Conservation (phyloP, 495 filamentous ascomycete species). For the Talaromyces ruber region DNA sequence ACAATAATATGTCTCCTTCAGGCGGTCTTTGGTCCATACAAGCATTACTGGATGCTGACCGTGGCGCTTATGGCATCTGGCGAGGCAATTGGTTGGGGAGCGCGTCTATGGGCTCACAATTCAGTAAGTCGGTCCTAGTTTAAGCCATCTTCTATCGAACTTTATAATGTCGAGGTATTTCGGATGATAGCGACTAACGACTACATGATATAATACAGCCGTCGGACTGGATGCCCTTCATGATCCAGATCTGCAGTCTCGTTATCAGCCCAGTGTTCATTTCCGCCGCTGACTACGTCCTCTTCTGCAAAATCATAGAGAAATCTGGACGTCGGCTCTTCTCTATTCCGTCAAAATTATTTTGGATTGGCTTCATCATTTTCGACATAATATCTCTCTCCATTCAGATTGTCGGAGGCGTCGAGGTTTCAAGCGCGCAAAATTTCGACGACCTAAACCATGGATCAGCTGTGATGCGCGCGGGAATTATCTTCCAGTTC, state of each 20-base stretch:
- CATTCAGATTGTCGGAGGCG: not conserved
- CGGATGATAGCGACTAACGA: not conserved
- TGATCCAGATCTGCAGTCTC: not conserved
- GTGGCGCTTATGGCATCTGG: not conserved
- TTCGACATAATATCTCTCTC: not conserved
- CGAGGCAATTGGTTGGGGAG: not conserved
- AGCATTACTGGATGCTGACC: not conserved
- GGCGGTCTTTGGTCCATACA: not conserved
- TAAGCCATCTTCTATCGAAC: not conserved
- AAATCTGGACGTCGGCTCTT: not conserved
- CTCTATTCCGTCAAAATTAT: not conserved
- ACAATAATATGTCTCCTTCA: conserved; percentile 13
- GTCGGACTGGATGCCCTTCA: not conserved
- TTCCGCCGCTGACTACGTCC: not conserved
- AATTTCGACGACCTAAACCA: not conserved
- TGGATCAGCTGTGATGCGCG: not conserved
- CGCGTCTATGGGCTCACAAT: not conserved
- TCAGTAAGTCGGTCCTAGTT: not conserved
- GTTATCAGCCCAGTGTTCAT: not conserved
- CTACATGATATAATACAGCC: not conserved
- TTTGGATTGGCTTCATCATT: not conserved
- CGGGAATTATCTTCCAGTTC: not conserved
- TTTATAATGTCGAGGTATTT: not conserved
- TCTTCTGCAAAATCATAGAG: not conserved
- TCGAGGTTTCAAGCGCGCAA: not conserved